A percentile compares a stretch with the other conserved stretches of the same genome.
Conservation (phyloP, 345 rosid genomes). For the Eutrema yunnanense region DNA sequence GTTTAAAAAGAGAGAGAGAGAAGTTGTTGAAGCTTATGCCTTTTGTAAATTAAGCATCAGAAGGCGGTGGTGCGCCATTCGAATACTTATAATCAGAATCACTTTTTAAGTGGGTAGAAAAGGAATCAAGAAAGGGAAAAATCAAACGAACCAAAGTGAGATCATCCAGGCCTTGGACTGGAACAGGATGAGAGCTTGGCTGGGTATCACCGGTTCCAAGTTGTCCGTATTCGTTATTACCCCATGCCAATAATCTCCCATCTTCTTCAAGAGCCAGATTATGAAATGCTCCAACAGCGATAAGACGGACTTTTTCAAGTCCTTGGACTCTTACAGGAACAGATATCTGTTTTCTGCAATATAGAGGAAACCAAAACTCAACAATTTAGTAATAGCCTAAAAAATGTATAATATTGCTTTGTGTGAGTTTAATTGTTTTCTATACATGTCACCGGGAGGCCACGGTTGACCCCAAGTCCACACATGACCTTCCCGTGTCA, state of each 20-base stretch:
- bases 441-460: constrained; percentile 99
- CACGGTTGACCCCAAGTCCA: constrained; percentile 99
- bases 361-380: neutral
- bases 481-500: constrained; percentile 84
- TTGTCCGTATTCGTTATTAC: constrained; percentile 97
- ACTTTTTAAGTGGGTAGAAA: neutral
- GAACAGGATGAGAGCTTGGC: constrained; percentile 87
- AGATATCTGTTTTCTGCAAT: constrained; percentile 77
- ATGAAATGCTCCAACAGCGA: constrained; percentile 98
- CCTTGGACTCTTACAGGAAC: constrained; percentile 98
- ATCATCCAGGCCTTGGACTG: constrained; percentile 74
- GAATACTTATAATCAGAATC: neutral
- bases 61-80: neutral
- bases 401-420: neutral
- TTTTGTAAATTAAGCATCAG: neutral
- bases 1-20: neutral
- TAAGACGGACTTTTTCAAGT: constrained; percentile 76
- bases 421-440: neutral
- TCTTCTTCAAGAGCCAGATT: constrained; percentile 94
- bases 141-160: constrained; percentile 63
- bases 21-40: neutral
- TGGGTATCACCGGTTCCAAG: constrained; percentile 99
- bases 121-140: neutral
- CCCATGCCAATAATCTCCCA: constrained; percentile 93
- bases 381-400: neutral